Evolutionary conservation across 768 basidiomycete genomes (phyloP), one percentile per base, ranked within the genome.

Genomic region (Termitomyces sp.): DNA sequence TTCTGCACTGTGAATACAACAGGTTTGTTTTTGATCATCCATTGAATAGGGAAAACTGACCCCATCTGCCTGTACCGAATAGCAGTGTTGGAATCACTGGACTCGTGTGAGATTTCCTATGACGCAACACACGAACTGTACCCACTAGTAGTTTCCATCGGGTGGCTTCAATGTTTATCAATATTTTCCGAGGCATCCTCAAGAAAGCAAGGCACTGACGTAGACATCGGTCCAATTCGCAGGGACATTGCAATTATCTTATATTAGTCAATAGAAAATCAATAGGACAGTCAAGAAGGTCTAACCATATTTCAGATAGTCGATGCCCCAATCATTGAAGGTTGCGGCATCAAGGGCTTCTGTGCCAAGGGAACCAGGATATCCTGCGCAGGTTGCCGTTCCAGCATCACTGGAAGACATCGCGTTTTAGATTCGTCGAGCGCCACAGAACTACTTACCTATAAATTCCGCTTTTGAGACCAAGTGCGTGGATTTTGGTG

Each of bases 191-290:
- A 28, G 56, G 24, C 15, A 24, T 41, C 17, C 32, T 15, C 7
- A 42, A 11, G 12, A 44, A 32, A 21, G 9, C 42, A 53, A 12
- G 35, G 17, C 22, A 58, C 74, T 61, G 57, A 77, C 77, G 17
- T 56, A 28, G 28, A 59, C 66, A 54, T 82, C 80, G 24, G 67
- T 71, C 80, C 79, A 81, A 59, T 81, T 79, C 10, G 53, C 60
- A 19, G 80, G 80, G n/a, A 81, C 71, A 59, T 78, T 73, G 62
- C 80, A 82, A 60, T 82, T 82, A 57, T 82, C 79, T 80, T 42
- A n/a, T n/a, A 26, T 46, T 11, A 11, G 32, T 34, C 12, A 14
- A 21, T 19, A 34, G n/a, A 45, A 21, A 15, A 52, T 45, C 34
- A 3, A 52, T 8, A 51, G n/a, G 30, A 10, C 2, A 22, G 5